Base-by-base conservation (phyloP, 2,329 filamentous ascomycete species). In the Apiospora saccharicola region DNA sequence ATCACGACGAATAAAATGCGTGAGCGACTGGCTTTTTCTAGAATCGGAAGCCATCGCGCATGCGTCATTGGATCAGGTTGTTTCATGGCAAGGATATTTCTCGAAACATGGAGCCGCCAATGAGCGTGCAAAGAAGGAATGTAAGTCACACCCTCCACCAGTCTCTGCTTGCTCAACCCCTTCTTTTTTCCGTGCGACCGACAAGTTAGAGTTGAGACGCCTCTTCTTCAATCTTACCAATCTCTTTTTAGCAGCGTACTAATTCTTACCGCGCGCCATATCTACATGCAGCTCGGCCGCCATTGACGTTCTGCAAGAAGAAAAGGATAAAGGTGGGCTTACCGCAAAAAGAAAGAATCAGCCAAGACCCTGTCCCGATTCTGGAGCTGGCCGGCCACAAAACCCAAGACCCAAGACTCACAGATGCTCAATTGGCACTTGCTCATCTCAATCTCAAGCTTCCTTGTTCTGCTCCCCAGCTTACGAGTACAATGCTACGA, bases 211-310 rank as follows among this genome's bases (percentile, higher is more conserved):
- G 53, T 61, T 61, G 53, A 37, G 53, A 13, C 53, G 46, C 46
- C 6, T 49, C 46, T 49, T 22, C 26, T 41, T n/a, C 46, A 22
- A 22, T 49, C 53, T 61, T 34, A 64, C 8, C 19, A 64, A 64
- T 64, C 19, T 64, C 34, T 37, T 30, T 41, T 64, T 64, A 64
- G 57, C 57, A 64, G 57, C 57, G 57, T 64, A 41, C 57, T 64
- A 64, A 64, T 10, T 7, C 34, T 64, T 64, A 37, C 57, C 57
- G 57, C 57, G 57, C 57, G 57, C 57, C 57, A 64, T 61, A 12
- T 10, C 10, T 19, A 57, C 57, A 8, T 41, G 57, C 34, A 41
- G 57, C 19, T 24, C 34, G 57, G 19, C 57, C 57, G 57, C 34
- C 57, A 64, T 41, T 41, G 57, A 41, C 19, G 34, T n/a, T 64